Evolutionary conservation across 2,329 filamentous ascomycete species (phyloP).

Genomic region (Coniochaeta hoffmannii): DNA sequence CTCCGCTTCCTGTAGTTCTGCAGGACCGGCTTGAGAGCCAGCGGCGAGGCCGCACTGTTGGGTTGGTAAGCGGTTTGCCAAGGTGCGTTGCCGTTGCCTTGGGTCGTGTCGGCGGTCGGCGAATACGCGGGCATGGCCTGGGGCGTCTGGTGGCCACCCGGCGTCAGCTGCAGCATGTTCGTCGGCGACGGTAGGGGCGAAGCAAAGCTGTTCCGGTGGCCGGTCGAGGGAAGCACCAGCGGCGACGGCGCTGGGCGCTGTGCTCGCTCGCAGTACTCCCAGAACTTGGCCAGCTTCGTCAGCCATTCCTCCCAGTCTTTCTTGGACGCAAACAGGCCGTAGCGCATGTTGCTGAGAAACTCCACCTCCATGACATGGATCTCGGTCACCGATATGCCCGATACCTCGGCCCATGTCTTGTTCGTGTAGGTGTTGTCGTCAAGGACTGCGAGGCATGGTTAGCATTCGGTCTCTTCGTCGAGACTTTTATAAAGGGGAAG

Average conservation of each 20-base stretch:
- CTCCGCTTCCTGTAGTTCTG: constrained; percentile 40
- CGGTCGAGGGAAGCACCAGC: constrained; percentile 32
- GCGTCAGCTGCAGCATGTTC: constrained; percentile 21
- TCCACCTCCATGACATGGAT: constrained; percentile 99
- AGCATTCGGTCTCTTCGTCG: constrained; percentile 1
- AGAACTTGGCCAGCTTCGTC: constrained; percentile 71
- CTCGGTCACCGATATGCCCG: constrained; percentile 84
- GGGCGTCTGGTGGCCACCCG: constrained; percentile 25
- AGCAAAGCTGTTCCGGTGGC: constrained; percentile 23
- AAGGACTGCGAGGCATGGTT: constrained; percentile 51
- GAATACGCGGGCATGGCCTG: constrained; percentile 30
- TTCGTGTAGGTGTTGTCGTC: constrained; percentile 99
- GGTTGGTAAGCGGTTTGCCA: constrained; percentile 17
- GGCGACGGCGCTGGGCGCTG: constrained; percentile 31
- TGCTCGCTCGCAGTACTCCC: constrained; percentile 72
- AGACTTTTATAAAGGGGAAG: neutral
- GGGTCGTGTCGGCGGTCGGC: constrained; percentile 17
- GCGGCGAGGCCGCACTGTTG: constrained; percentile 36
- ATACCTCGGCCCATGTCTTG: constrained; percentile 98
- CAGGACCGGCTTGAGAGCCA: constrained; percentile 33
- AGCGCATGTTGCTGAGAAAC: constrained; percentile 97
- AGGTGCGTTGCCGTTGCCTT: constrained; percentile 9
- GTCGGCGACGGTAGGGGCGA: constrained; percentile 47
- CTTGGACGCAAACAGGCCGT: constrained; percentile 81
- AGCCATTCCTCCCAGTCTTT: constrained; percentile 87